Evolutionary conservation across 306 rosid genomes (phyloP), one percentile per base, ranked within the genome.

Genomic region (Gillenia trifoliata): DNA sequence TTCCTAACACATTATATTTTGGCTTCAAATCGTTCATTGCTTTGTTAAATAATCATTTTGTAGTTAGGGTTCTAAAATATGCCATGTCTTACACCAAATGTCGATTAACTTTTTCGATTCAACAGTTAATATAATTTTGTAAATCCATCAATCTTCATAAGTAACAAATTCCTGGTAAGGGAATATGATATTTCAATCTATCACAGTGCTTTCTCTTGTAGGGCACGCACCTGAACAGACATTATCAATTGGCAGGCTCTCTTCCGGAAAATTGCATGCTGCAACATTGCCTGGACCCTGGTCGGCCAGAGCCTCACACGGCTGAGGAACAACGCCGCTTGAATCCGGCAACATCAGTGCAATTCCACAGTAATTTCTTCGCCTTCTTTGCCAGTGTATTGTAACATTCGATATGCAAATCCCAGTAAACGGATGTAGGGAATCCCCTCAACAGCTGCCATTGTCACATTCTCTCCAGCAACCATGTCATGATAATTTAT

Each of bases 331-430:
- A 70, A 87, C 90, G 15, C 73, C 71, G 69, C 86, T 89, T 8
- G 97, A 80, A 79, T 81, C 97, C 92, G 38, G 83, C 86, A 50
- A 89, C 64, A 69, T 89, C 80, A 13, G 92, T 75, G 74, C 95
- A 89, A 70, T 74, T 87, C 97, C 97, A 91, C 6, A 79, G 90
- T 50, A 82, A 57, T 57, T 91, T 89, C 71, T 89, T 89, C 5
- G 87, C 88, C 73, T 71, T 81, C 72, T 77, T 77, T 22, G 93
- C 84, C 66, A 85, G 64, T 62, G 70, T 77, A 72, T 89, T 3
- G 94, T 89, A 52, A 89, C 89, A 78, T 91, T 91, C 0, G 97
- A 91, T 43, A 87, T 81, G 83, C 94, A 91, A 12, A 91, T 91
- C 72, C 91, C 89, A 0, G 88, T 89, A 66, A 87, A 89, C 2